These are phyloP conservation scores for Lasiodiplodia gonubiensis DNA, from an alignment of 2,329 filamentous ascomycete species.

Conservation along the genomic window DNA sequence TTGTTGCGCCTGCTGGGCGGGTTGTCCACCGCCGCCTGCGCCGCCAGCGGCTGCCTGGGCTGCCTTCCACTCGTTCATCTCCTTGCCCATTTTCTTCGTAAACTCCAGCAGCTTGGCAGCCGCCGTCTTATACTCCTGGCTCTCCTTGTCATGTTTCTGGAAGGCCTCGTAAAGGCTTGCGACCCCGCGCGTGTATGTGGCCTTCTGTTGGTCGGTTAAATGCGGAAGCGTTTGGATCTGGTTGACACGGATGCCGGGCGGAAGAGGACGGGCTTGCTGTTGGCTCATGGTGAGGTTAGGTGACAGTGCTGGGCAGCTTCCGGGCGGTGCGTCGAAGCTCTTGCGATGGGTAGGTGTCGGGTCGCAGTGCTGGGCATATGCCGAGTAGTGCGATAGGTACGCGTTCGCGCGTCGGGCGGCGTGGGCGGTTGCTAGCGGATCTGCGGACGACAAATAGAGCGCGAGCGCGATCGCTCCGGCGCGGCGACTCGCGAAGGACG, in stretches of 20 bases:
- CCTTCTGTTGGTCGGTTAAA: constrained; percentile 61
- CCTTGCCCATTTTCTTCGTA: constrained; percentile 27
- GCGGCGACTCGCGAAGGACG: neutral
- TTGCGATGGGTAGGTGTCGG: neutral
- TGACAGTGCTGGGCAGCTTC: neutral
- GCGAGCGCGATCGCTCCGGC: neutral
- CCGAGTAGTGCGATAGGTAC: neutral
- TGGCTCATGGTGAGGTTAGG: constrained; percentile 13
- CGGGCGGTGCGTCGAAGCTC: neutral
- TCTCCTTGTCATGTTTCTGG: constrained; percentile 55
- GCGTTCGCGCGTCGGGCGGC: constrained; percentile 13
- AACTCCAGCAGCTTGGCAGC: constrained; percentile 57
- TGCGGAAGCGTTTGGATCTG: constrained; percentile 58
- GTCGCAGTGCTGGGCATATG: neutral
- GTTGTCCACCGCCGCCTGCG: constrained; percentile 58
- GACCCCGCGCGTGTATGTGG: constrained; percentile 60
- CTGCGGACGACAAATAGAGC: neutral
- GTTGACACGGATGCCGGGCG: constrained; percentile 54
- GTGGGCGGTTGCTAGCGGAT: neutral
- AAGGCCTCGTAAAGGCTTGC: constrained; percentile 61
- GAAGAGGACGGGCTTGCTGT: constrained; percentile 11
- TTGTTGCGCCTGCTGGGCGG: constrained; percentile 34
- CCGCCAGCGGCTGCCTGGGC: neutral
- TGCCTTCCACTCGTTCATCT: constrained; percentile 26
- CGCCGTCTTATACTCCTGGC: constrained; percentile 56